phyloP scores from a whole-genome alignment of 306 rosid genomes.

The Quercus agrifolia region DNA sequence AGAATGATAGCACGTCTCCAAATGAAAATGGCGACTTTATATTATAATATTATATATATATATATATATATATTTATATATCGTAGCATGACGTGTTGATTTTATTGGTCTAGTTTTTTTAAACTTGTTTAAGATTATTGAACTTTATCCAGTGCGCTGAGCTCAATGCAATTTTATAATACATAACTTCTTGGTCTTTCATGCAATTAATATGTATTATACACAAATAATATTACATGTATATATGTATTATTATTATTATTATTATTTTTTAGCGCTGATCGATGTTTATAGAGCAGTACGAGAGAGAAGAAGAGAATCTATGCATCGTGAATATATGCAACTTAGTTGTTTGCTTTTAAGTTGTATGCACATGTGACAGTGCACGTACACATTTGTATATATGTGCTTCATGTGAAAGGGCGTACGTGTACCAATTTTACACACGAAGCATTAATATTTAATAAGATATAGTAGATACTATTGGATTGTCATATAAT shows the following conservation, averaged over 20 bases:
- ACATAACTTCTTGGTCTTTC: not conserved
- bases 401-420: not conserved
- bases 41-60: not conserved
- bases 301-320: not conserved
- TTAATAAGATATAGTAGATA: not conserved
- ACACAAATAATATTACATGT: too few relatives aligned
- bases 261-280: too few relatives aligned
- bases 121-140: not conserved
- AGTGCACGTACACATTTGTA: not conserved
- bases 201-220: not conserved
- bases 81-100: not conserved
- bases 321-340: not conserved
- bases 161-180: not conserved
- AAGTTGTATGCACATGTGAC: not conserved
- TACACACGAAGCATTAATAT: not conserved
- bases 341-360: not conserved
- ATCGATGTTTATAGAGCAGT: too few relatives aligned
- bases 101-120: not conserved
- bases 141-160: not conserved
- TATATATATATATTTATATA: not conserved
- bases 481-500: not conserved
- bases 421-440: not conserved
- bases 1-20: constrained; percentile 4
- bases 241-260: too few relatives aligned
- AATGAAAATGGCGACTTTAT: not conserved